A percentile compares a stretch with the other conserved stretches of the same genome.
Conservation (phyloP, 306 rosid genomes). For the Fragaria nilgerrensis region DNA sequence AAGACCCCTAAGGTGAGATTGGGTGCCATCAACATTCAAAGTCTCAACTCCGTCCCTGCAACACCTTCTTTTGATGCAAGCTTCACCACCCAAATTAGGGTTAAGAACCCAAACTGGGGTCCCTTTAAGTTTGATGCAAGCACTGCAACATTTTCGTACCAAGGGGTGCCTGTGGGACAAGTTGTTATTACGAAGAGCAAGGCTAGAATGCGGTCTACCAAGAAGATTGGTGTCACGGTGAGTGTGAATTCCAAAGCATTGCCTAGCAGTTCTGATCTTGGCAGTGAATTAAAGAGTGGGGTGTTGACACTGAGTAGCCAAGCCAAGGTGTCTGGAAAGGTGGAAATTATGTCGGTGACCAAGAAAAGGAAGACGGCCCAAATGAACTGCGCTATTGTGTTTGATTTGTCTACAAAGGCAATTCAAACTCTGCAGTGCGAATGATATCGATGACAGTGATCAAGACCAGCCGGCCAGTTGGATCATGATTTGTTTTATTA, state of each 20-base stretch:
- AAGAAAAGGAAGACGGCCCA: slow-evolving; percentile 20
- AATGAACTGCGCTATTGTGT: slow-evolving; percentile 15
- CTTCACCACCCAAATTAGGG: slow-evolving; percentile 12
- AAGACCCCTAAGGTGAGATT: slow-evolving; percentile 31
- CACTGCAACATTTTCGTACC: neutral
- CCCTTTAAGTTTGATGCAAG: slow-evolving; percentile 16
- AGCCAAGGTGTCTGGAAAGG: slow-evolving; percentile 16
- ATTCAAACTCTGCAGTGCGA: slow-evolving; percentile 4
- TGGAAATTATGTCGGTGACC: slow-evolving; percentile 14
- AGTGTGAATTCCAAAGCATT: neutral
- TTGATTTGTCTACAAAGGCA: neutral
- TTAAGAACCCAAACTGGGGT: slow-evolving; percentile 22
- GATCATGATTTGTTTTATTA: neutral
- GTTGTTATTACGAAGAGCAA: slow-evolving; percentile 7
- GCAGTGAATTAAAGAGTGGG: slow-evolving; percentile 4
- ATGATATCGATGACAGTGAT: neutral
- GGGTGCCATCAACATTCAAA: neutral
- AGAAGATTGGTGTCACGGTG: slow-evolving; percentile 7
- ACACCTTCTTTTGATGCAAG: slow-evolving; percentile 10
- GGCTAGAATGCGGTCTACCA: slow-evolving; percentile 21
- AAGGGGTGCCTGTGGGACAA: slow-evolving; percentile 5
- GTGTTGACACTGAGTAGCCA: slow-evolving; percentile 5
- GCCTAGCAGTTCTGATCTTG: slow-evolving; percentile 7
- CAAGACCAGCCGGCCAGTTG: neutral
- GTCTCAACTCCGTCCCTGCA: neutral